Evolutionary conservation across 345 rosid genomes (phyloP), one percentile per base, ranked within the genome.

Genomic region (Gossypium rotundifolium): DNA sequence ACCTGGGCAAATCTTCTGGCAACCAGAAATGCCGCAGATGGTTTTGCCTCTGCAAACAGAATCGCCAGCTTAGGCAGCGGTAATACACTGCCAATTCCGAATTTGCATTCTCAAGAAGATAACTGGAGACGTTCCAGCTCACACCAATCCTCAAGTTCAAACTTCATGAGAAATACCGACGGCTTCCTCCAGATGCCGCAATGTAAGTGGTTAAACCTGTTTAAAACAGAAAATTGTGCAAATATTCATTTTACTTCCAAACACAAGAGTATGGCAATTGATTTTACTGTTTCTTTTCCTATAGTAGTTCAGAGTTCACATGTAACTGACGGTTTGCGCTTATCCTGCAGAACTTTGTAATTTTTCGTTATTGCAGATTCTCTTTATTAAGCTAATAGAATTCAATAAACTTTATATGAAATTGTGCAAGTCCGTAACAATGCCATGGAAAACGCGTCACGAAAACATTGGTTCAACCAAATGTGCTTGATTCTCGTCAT

Each of bases 111-210:
- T 81, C 90, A 79, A 72, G 79, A 54, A 44, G 76, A 74, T 17
- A 23, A 69, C 44, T 77, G 71, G 71, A 60, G 63, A 9, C 81
- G 74, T 59, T 66, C 74, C 46, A 67, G 68, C 45, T 61, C 75
- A 27, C 77, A 75, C 53, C 79, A 83, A 54, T 57, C 79, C 83
- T 81, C 82, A 25, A 73, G 78, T 79, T 79, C 84, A n/a, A 76
- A 70, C 78, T 72, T 74, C 57, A 71, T 70, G 58, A 77, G 77
- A 22, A 57, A 67, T 52, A 69, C 74, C 33, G 65, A 77, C 59
- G 53, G 54, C 48, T 77, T 74, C 60, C 75, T 65, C 78, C 83
- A 79, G 54, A 46, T 52, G 13, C 45, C 79, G 7, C 76, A 49
- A 23, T 65, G 87, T 81, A 81, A 84, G 87, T 78, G 13, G 59